Evolutionary conservation across 495 filamentous ascomycete genomes (phyloP), one percentile per base, ranked within the genome.

Genomic region (Aspergillus saccharolyticus): DNA sequence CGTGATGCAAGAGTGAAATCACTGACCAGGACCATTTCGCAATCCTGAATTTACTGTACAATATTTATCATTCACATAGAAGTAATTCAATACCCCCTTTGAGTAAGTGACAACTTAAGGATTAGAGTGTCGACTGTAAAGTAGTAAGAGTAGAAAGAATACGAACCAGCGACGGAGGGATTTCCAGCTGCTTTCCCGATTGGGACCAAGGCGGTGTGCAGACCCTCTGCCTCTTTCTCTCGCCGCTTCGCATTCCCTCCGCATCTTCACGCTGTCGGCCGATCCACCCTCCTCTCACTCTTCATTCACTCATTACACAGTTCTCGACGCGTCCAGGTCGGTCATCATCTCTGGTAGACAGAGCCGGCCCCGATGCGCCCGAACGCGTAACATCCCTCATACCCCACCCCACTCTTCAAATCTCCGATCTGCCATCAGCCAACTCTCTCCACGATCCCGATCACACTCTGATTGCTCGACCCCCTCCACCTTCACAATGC

Each of bases 401-500:
- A n/a, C n/a, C n/a, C n/a, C n/a, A n/a, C n/a, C n/a, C n/a, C n/a
- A n/a, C n/a, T n/a, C n/a, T n/a, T 30, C 25, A 30, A 4, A 10
- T 10, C 10, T 10, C 25, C 10, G 2, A 39, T 39, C 33, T 12
- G 4, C 44, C 44, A 12, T 2, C 18, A 20, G 21, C 47, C 22
- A 16, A 25, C 16, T 24, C 18, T 25, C 46, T 25, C 21, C 2
- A 25, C 22, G 16, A 17, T 17, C 17, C 28, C 17, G 15, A 17
- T 17, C 22, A 18, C 47, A 18, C 22, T 25, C 4, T 15, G 9
- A 15, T 42, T 42, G 24, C 17, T 5, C 15, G 39, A 17, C 19
- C n/a, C 39, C 42, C 21, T 47, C 22, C 20, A 44, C 46, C 39
- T 9, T 28, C 52, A 67, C 52, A 10, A 81, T 82, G 79, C 78